These are phyloP conservation scores for Fusarium xyrophilum DNA, from an alignment of 2,329 filamentous ascomycete genomes.

Conservation along the genomic window DNA sequence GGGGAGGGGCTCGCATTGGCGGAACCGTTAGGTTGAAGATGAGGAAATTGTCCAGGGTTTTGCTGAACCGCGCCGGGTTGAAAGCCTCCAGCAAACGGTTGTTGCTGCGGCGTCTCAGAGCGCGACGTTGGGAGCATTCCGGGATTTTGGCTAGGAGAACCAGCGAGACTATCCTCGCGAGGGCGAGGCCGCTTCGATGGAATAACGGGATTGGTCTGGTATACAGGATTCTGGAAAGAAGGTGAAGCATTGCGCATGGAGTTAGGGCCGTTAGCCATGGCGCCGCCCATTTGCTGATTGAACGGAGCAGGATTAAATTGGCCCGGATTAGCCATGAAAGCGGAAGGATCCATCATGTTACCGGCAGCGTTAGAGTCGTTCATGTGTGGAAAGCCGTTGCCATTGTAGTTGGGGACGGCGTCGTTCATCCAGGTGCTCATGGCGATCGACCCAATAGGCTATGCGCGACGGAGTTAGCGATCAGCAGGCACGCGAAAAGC, in stretches of 20 bases:
- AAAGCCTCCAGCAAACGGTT: slow-evolving; percentile 73
- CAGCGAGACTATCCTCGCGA: slow-evolving; percentile 81
- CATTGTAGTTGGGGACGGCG: slow-evolving; percentile 73
- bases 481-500: slow-evolving; percentile 49
- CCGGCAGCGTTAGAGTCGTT: slow-evolving; percentile 64
- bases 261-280: slow-evolving; percentile 82
- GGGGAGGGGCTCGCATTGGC: slow-evolving; percentile 90
- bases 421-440: slow-evolving; percentile 79
- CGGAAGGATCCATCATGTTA: slow-evolving; percentile 70
- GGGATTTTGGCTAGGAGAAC: slow-evolving; percentile 79
- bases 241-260: slow-evolving; percentile 83
- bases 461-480: slow-evolving; percentile 54
- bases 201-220: slow-evolving; percentile 84
- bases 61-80: slow-evolving; percentile 70
- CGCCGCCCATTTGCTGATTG: slow-evolving; percentile 60
- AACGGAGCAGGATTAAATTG: slow-evolving; percentile 69
- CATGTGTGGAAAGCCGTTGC: slow-evolving; percentile 71
- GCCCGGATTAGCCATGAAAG: slow-evolving; percentile 65
- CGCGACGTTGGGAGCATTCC: slow-evolving; percentile 81
- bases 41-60: slow-evolving; percentile 75
- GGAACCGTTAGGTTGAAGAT: slow-evolving; percentile 81
- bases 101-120: slow-evolving; percentile 89
- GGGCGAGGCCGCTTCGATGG: slow-evolving; percentile 88
- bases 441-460: slow-evolving; percentile 58
- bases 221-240: slow-evolving; percentile 76